Evolutionary conservation across 352 stramenopile species (phyloP), one percentile per base, ranked within the genome.

Genomic region (Pythium aquatile): DNA sequence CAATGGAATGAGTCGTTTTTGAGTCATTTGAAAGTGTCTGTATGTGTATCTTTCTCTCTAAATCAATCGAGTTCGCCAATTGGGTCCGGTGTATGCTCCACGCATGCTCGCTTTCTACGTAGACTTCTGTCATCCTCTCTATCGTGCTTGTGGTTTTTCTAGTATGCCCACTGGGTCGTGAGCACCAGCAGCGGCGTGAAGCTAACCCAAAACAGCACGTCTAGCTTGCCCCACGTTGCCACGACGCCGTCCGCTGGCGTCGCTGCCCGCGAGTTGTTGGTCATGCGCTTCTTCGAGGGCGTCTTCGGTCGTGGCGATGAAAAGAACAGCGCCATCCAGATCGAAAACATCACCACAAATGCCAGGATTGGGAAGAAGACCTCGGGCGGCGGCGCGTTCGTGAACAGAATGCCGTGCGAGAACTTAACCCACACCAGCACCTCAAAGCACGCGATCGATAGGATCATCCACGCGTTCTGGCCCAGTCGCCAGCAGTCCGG

Each of bases 341-440:
- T 62, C 14, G 66, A 76, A 56, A 94, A 92, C 72, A 92, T 82
- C 30, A 72, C 28, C 44, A 75, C 26, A 54, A 91, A 94, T 8
- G 77, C 73, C 28, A 88, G 20, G 57, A 92, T 90, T 40, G 83
- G 77, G 39, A 79, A 70, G 39, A 81, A 54, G 24, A 94, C 85
- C 33, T 87, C 57, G 5, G 56, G 53, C 17, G 85, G 83, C 40
- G 83, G 83, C 7, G 80, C 58, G 35, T 84, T 65, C 13, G 66
- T 87, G 58, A 91, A 90, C 46, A 91, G 61, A 42, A 87, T 71
- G 26, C 74, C 81, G 5, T 63, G 69, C 4, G 83, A 89, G 48
- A 94, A 94, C 68, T 92, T 92, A 66, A 94, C 69, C 83, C 85
- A 94, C 37, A 91, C 83, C 13, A 94, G 71, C 39, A 90, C 75